A percentile compares a stretch with the other conserved stretches of the same genome.
These are phyloP conservation scores for Stephanocyclus meneghinianus DNA, from an alignment of 352 stramenopile genomes.

Conservation along the genomic window DNA sequence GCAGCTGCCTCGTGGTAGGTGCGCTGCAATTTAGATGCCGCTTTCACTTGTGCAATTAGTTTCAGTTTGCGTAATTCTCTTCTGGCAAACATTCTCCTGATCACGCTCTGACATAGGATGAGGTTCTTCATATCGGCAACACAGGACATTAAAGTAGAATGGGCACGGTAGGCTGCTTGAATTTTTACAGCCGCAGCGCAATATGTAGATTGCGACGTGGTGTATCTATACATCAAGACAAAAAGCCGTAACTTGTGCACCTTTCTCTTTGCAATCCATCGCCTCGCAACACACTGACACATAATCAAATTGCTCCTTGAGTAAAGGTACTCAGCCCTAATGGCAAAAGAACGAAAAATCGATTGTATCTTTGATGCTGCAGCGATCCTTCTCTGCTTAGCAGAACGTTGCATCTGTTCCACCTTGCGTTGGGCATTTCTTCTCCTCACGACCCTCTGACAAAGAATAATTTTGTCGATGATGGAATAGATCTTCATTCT, in stretches of 20 bases:
- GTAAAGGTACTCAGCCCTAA: not conserved
- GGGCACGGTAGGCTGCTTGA: not conserved
- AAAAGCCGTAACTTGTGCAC: not conserved
- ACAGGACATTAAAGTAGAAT: not conserved
- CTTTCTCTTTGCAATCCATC: not conserved
- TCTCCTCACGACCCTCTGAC: not conserved
- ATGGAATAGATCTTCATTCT: not conserved
- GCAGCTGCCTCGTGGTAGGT: not conserved
- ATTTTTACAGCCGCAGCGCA: not conserved
- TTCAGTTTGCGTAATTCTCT: not conserved
- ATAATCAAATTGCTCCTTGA: too few species aligned
- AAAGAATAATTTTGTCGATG: not conserved
- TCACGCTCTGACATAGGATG: not conserved
- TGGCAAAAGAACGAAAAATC: not conserved
- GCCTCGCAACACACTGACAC: not conserved
- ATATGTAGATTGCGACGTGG: not conserved
- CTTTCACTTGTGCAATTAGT: not conserved
- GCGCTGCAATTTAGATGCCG: not conserved
- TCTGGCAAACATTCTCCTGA: constrained; percentile 2
- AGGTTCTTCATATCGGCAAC: not conserved
- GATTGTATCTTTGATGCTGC: constrained; percentile 1
- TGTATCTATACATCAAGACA: not conserved
- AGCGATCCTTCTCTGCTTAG: too few species aligned
- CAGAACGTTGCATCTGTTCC: not conserved
- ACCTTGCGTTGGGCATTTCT: not conserved